These are phyloP conservation scores for Alternaria incomplexa DNA, from an alignment of 2,329 filamentous ascomycete species.

Conservation along the genomic window DNA sequence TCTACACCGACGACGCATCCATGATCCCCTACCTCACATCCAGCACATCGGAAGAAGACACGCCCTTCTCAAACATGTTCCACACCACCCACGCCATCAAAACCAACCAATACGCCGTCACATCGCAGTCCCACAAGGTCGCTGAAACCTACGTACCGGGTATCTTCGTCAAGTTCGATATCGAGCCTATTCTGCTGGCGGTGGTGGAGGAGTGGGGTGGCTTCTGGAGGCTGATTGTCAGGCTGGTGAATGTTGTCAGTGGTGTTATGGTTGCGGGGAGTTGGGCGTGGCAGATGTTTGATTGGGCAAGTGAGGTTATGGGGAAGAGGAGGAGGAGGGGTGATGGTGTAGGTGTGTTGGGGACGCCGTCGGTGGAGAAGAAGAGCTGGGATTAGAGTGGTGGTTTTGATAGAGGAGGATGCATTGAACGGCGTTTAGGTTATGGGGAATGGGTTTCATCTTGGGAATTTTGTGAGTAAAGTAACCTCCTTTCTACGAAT, in stretches of 20 bases:
- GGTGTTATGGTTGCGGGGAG: slow-evolving; percentile 92
- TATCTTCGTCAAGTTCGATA: slow-evolving; percentile 98
- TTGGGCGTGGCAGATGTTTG: slow-evolving; percentile 86
- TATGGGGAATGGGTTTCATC: background rate
- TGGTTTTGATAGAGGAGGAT: background rate
- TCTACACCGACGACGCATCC: slow-evolving; percentile 69
- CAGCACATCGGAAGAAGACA: slow-evolving; percentile 39
- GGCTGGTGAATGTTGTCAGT: slow-evolving; percentile 87
- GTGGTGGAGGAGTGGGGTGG: slow-evolving; percentile 82
- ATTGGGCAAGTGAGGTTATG: slow-evolving; percentile 68
- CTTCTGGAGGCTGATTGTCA: slow-evolving; percentile 75
- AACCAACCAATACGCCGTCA: slow-evolving; percentile 98
- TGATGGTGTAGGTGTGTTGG: slow-evolving; percentile 57
- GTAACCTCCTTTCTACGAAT: background rate
- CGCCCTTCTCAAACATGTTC: slow-evolving; percentile 47
- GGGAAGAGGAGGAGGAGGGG: slow-evolving; percentile 47
- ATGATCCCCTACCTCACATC: slow-evolving; percentile 56
- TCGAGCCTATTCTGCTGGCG: slow-evolving; percentile 89
- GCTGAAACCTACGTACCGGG: slow-evolving; percentile 77
- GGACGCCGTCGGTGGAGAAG: slow-evolving; percentile 28
- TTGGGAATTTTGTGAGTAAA: background rate
- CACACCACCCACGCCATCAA: slow-evolving; percentile 66
- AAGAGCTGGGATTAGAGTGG: slow-evolving; percentile 20
- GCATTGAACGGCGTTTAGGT: background rate
- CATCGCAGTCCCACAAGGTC: slow-evolving; percentile 78